Conservation (phyloP, 2,329 filamentous ascomycete species). For the Drechslerella coelobrocha region DNA sequence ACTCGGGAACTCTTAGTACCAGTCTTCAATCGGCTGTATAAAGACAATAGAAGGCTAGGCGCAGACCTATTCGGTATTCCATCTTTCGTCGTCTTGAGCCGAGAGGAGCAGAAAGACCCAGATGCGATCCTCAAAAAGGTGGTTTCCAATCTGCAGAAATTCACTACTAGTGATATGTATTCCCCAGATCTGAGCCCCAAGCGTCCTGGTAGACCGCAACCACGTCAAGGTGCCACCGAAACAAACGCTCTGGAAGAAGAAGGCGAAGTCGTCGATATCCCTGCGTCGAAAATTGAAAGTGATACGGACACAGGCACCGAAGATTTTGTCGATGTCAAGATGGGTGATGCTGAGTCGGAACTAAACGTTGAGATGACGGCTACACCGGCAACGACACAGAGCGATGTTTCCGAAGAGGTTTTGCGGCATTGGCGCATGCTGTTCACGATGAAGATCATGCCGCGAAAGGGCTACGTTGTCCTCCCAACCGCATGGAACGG, state of each 20-base stretch:
- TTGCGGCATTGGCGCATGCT: conserved; percentile 62
- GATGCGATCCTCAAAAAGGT: conserved; percentile 53
- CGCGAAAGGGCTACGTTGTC: conserved; percentile 63
- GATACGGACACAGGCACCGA: conserved; percentile 75
- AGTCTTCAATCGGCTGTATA: conserved; percentile 60
- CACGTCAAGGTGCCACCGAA: conserved; percentile 26
- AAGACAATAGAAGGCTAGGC: conserved; percentile 46
- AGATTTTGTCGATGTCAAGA: conserved; percentile 86
- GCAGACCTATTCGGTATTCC: conserved; percentile 53
- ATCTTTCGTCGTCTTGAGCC: conserved; percentile 54
- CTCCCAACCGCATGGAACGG: conserved; percentile 75
- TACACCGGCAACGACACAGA: conserved; percentile 50
- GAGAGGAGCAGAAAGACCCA: conserved; percentile 53
- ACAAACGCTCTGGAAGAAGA: conserved; percentile 42
- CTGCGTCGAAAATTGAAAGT: conserved; percentile 50
- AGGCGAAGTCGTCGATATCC: conserved; percentile 53
- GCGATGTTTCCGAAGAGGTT: conserved; percentile 55
- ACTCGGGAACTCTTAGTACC: conserved; percentile 62
- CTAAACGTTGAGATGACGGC: conserved; percentile 49
- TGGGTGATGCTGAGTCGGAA: conserved; percentile 69
- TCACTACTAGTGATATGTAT: conserved; percentile 53
- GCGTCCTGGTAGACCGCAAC: conserved; percentile 29
- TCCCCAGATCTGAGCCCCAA: conserved; percentile 45
- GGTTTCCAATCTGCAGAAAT: conserved; percentile 52
- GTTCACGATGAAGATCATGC: conserved; percentile 77